Conservation (phyloP, 2,329 filamentous ascomycete species). For the Nothopassalora personata region DNA sequence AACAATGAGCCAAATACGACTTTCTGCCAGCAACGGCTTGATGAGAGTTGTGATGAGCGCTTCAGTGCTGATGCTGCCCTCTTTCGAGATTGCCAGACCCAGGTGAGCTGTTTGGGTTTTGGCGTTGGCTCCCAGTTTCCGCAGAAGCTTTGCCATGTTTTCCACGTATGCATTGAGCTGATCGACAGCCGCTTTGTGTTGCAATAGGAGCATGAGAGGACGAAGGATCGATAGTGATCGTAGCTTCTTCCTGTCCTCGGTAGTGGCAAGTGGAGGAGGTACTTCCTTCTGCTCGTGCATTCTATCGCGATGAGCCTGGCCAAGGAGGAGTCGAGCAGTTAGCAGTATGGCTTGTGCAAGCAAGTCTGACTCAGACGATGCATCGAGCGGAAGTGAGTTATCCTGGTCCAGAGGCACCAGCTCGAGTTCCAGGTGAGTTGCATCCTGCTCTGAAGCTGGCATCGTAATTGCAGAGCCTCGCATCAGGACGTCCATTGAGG, state of each 20-base stretch:
- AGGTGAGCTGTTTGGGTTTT: slow-evolving; percentile 1
- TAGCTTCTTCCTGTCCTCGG: slow-evolving; percentile 42
- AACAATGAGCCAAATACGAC: background rate
- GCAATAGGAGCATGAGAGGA: slow-evolving; percentile 51
- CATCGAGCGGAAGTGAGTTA: slow-evolving; percentile 11
- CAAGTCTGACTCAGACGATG: slow-evolving; percentile 32
- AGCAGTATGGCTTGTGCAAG: slow-evolving; percentile 63
- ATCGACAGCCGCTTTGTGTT: slow-evolving; percentile 42
- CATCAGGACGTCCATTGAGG: slow-evolving; percentile 64
- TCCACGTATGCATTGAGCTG: slow-evolving; percentile 34
- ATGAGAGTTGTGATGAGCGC: background rate
- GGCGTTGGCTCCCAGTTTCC: background rate
- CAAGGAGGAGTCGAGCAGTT: slow-evolving; percentile 69
- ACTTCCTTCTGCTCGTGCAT: slow-evolving; percentile 62
- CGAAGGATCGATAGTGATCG: slow-evolving; percentile 53
- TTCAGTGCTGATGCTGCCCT: background rate
- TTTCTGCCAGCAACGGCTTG: background rate
- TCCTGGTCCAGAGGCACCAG: slow-evolving; percentile 51
- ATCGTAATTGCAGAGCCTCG: slow-evolving; percentile 44
- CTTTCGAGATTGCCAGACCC: background rate
- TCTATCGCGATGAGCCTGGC: slow-evolving; percentile 72
- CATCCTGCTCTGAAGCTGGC: slow-evolving; percentile 26
- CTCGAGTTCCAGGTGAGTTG: slow-evolving; percentile 62
- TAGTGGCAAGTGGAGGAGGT: slow-evolving; percentile 51
- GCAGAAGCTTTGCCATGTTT: slow-evolving; percentile 1